phyloP scores from a whole-genome alignment of 139 green algal genomes.

The Bryopsis sp. region DNA sequence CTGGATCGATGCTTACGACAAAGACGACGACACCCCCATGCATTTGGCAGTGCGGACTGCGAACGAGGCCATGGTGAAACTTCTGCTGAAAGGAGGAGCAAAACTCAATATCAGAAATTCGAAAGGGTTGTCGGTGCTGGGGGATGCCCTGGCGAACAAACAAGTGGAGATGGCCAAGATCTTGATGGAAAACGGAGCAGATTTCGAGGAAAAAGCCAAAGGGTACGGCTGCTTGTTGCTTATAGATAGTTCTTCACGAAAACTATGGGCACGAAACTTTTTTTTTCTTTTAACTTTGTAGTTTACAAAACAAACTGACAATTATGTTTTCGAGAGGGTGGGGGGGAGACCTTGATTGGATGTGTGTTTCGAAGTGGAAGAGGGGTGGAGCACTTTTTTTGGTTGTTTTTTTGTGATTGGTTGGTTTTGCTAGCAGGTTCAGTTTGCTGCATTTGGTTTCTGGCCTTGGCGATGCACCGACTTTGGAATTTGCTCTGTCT shows the following conservation, averaged over 20 bases:
- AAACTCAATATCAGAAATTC: constrained; percentile 38
- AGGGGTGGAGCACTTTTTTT: too few species aligned
- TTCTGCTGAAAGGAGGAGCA: constrained; percentile 32
- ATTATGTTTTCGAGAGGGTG: too few species aligned
- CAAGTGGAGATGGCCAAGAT: constrained; percentile 21
- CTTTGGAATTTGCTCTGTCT: constrained; percentile 1
- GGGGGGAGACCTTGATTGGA: too few species aligned
- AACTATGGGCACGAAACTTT: too few species aligned
- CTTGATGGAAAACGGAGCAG: constrained; percentile 20
- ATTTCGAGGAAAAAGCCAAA: constrained; percentile 15
- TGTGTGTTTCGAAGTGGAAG: too few species aligned
- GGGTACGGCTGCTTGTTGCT: background rate
- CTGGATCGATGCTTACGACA: constrained; percentile 49
- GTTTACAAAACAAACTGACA: too few species aligned
- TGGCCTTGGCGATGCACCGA: constrained; percentile 24
- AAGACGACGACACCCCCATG: constrained; percentile 42
- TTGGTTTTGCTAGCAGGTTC: constrained; percentile 34
- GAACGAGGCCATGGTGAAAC: constrained; percentile 22
- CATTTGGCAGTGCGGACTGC: constrained; percentile 37
- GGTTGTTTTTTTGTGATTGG: too few species aligned
- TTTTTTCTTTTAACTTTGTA: too few species aligned
- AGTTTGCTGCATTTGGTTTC: constrained; percentile 45
- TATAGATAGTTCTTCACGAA: too few species aligned
- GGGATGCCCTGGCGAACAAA: constrained; percentile 38
- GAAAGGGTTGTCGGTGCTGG: constrained; percentile 46